Conservation (phyloP, 441 rosid genomes). For the Sinapis alba region DNA sequence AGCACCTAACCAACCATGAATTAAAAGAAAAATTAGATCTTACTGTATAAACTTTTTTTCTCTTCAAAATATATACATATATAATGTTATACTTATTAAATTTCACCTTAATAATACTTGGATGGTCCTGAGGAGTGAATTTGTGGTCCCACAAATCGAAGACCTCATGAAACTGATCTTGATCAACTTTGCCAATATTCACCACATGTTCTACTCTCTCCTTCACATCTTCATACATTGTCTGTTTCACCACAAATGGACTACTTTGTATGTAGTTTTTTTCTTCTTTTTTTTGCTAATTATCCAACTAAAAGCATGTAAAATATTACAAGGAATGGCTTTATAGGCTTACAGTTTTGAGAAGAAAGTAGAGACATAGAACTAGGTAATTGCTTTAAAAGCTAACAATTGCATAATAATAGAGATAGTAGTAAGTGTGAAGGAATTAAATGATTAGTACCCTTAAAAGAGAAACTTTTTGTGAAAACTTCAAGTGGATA, state of each 20-base stretch:
- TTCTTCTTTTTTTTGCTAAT: not conserved
- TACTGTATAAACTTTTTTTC: not conserved
- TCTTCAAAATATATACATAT: not conserved
- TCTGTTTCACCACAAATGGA: constrained; percentile 15
- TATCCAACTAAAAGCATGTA: not conserved
- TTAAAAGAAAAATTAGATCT: not conserved
- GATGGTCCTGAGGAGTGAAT: constrained; percentile 67
- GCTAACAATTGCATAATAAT: not conserved
- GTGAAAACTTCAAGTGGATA: not conserved
- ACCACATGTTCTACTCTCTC: constrained; percentile 50
- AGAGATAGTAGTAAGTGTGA: not conserved
- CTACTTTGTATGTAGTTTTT: not conserved
- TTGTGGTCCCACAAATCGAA: constrained; percentile 47
- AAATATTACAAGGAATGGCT: not conserved
- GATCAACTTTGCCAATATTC: constrained; percentile 49
- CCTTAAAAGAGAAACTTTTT: no score
- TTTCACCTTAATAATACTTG: constrained; percentile 58
- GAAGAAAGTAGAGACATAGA: not conserved
- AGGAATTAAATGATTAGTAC: not conserved
- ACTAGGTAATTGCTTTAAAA: not conserved
- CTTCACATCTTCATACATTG: constrained; percentile 58
- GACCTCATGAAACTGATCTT: constrained; percentile 34
- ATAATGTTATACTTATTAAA: not conserved
- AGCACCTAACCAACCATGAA: constrained; percentile 45
- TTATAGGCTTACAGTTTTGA: not conserved